Percentiles rank a stretch among this genome's conserved stretches.
Evolutionary conservation across 345 rosid species (phyloP).

Genomic region (Luvunga scandens): DNA sequence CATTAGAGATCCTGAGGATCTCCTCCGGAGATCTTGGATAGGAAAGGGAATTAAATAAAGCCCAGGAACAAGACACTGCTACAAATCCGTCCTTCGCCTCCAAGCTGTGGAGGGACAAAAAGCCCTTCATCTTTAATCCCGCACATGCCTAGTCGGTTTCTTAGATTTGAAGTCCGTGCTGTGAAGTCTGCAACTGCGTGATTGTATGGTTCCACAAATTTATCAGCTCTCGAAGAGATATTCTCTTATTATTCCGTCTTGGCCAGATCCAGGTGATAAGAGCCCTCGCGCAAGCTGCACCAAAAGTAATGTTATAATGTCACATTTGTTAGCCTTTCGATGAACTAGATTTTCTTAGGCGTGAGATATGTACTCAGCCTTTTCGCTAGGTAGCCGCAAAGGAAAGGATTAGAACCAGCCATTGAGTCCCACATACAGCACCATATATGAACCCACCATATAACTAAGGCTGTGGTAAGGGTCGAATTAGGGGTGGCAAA

Average conservation of each 20-base stretch:
- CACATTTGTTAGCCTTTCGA: too few relatives aligned
- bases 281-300: background rate
- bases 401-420: background rate
- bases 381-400: background rate
- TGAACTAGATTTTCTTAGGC: background rate
- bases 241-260: background rate
- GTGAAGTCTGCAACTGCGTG: background rate
- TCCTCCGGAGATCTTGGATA: background rate
- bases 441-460: background rate
- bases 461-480: background rate
- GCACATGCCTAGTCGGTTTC: background rate
- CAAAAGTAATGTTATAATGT: too few relatives aligned
- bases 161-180: background rate
- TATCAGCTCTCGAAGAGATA: background rate
- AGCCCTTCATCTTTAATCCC: background rate
- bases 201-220: background rate
- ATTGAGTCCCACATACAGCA: background rate
- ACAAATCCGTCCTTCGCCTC: background rate
- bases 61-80: background rate
- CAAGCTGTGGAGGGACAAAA: background rate
- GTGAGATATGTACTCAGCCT: background rate
- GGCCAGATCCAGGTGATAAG: background rate
- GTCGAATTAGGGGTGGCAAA: too few relatives aligned
- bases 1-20: background rate
- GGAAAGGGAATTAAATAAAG: background rate